Conservation (phyloP, 2,329 filamentous ascomycete species). For the Colletotrichum scovillei region DNA sequence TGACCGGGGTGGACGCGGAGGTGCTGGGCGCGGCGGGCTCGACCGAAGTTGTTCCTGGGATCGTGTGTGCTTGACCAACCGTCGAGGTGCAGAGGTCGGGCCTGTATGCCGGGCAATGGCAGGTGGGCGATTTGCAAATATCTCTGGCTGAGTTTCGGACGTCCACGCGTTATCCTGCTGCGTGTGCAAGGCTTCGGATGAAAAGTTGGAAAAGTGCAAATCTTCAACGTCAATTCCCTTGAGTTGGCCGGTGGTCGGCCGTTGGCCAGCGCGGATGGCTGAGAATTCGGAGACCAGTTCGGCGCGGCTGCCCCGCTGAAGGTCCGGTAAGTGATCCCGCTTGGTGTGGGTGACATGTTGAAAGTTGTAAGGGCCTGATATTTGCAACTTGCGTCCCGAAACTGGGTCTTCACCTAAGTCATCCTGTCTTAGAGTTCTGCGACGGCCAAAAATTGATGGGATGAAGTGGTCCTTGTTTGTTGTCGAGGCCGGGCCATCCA, state of each 20-base stretch:
- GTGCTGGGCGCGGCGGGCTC: slow-evolving; percentile 56
- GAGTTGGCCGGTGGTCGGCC: slow-evolving; percentile 47
- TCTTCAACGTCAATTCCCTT: slow-evolving; percentile 53
- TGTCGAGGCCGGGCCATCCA: slow-evolving; percentile 46
- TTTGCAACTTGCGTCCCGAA: slow-evolving; percentile 58
- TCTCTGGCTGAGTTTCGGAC: slow-evolving; percentile 8
- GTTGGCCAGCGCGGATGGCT: slow-evolving; percentile 50
- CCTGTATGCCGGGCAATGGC: slow-evolving; percentile 14
- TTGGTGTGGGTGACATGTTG: slow-evolving; percentile 72
- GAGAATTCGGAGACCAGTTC: slow-evolving; percentile 58
- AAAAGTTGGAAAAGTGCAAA: slow-evolving; percentile 59
- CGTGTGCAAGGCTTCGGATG: slow-evolving; percentile 53
- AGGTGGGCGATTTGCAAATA: slow-evolving; percentile 3
- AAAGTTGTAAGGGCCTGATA: slow-evolving; percentile 75
- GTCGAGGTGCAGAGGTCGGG: slow-evolving; percentile 42
- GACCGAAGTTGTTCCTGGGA: slow-evolving; percentile 63
- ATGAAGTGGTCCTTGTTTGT: slow-evolving; percentile 58
- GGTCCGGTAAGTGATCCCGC: slow-evolving; percentile 57
- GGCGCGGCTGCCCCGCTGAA: slow-evolving; percentile 52
- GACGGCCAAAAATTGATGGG: slow-evolving; percentile 62
- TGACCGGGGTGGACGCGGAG: slow-evolving; percentile 58
- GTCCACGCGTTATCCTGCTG: slow-evolving; percentile 24
- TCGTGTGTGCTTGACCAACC: slow-evolving; percentile 54
- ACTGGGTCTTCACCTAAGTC: slow-evolving; percentile 29
- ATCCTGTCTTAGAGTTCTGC: slow-evolving; percentile 50